Evolutionary conservation across 352 stramenopile species (phyloP).

Genomic region (Pythium pyrilobum): DNA sequence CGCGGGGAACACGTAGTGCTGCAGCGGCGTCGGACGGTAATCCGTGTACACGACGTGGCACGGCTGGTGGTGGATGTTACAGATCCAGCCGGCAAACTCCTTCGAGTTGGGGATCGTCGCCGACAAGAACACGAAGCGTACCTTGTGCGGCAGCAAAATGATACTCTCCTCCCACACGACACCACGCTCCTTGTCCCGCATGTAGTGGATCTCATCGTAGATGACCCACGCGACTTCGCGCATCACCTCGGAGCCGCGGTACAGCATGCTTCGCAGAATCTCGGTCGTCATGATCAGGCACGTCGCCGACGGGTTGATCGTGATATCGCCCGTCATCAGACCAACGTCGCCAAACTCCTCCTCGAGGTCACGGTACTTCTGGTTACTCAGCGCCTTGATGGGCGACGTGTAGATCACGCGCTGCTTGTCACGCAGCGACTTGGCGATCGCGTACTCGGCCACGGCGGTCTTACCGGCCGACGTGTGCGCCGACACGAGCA

Average conservation of each 20-base stretch:
- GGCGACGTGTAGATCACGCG: constrained; percentile 99
- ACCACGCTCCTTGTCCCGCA: constrained; percentile 97
- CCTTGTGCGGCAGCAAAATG: constrained; percentile 97
- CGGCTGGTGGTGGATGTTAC: constrained; percentile 98
- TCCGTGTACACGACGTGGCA: constrained; percentile 99
- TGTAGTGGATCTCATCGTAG: constrained; percentile 99
- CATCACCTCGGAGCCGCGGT: constrained; percentile 97
- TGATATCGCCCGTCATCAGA: constrained; percentile 99
- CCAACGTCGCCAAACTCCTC: constrained; percentile 94
- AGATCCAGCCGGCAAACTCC: constrained; percentile 97
- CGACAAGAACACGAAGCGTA: constrained; percentile 98
- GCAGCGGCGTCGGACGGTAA: constrained; percentile 97
- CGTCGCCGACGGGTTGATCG: constrained; percentile 97
- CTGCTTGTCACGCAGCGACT: constrained; percentile 89
- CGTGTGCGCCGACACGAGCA: constrained; percentile 98
- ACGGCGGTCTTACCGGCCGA: constrained; percentile 96
- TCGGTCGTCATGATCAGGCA: constrained; percentile 98
- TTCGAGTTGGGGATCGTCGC: constrained; percentile 99
- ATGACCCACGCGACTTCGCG: constrained; percentile 98
- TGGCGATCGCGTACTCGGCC: constrained; percentile 99
- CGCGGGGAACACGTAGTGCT: constrained; percentile 99
- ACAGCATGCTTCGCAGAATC: constrained; percentile 98
- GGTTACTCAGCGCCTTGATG: constrained; percentile 99
- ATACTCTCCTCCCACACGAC: constrained; percentile 99
- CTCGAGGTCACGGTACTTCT: constrained; percentile 99